Base-by-base conservation (phyloP, 805 yeast genomes). In the Candida methanosorbosa region DNA sequence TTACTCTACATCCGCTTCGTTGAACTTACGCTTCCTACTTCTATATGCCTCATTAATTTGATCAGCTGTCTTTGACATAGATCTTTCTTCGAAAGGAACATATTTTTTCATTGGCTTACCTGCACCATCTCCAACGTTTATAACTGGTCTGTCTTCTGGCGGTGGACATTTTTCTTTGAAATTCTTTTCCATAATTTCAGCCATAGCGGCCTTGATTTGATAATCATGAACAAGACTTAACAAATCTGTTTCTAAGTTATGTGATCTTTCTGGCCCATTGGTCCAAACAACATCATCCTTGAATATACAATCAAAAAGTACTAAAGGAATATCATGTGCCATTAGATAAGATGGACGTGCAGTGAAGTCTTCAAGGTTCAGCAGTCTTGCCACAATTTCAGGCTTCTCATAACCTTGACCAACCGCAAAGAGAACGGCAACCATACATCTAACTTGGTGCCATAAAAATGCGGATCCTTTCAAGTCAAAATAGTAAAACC, bases 391-490 rank as follows among this genome's bases (percentile, higher is more conserved):
- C 2, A 92, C 64, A 0, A 86, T 56, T 1, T 56, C 48, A 0
- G 86, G 80, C 0, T 52, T 37, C 54, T 92, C 98, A 16, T 72
- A 66, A 13, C 64, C 64, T 55, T 87, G 95, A 1, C 96, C 98
- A 7, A 87, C 77, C 18, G 81, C 57, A 35, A 92, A 74, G 37
- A 92, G 54, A 9, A 82, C 64, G 0, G 95, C 95, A 63, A 87
- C 74, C 92, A 92, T 92, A 45, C 95, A 87, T 38, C 98, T 72
- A 15, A 92, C 98, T 57, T 92, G 98, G 54, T 92, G 97, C 97
- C 97, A 92, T 37, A 92, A 59, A 46, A 92, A 92, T 8, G 97
- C 98, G 2, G 83, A 66, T 0, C 98, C 98, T 41, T 72, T 67
- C 35, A 92, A 61, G 52, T 86, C 87, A 54, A 90, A 76, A 37